Evolutionary conservation across 192 early-diverging fungal species (phyloP), one percentile per base, ranked within the genome.

Genomic region (Gigaspora rosea): DNA sequence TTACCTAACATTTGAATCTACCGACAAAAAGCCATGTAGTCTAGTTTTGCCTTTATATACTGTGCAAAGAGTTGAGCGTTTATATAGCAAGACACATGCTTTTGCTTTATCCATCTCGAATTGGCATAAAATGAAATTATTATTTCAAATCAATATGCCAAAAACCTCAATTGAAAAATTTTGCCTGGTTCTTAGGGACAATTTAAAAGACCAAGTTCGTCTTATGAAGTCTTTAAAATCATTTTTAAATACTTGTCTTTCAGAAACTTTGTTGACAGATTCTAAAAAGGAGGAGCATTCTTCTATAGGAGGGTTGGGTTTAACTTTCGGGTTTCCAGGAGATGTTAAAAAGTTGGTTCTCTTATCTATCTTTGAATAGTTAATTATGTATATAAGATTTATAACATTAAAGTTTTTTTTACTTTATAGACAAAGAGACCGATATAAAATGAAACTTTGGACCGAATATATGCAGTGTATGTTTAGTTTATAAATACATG

Each of bases 121-220:
- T 15, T 95, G 96, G 91, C 97, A 99, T 80, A 89, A 95, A 80
- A 92, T 95, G 85, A 89, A 89, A 58, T 82, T 98, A 22, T 82
- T 92, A 16, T 95, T 99, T 77, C 90, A 92, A 65, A 85, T 98
- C 7, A 86, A 92, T 61, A 82, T 88, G 50, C 87, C 88, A 22
- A 91, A 88, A 73, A 76, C 80, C 9, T 80, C 80, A 59, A 90
- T 89, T 75, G 95, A 98, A 79, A 84, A 87, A 41, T 94, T 98
- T 82, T 99, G 96, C 84, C 79, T 86, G 12, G 81, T 87, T 2
- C 83, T 99, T 57, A 91, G 89, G 49, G 88, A 88, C 22, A 88
- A 94, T 64, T 78, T 96, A 15, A 89, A 92, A 64, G 80, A 82
- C 0, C 93, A 95, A 77, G 88, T 95, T 8, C 81, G 80, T 46